Conservation (phyloP, 2,329 filamentous ascomycete species). For the Westerdykella sp. region DNA sequence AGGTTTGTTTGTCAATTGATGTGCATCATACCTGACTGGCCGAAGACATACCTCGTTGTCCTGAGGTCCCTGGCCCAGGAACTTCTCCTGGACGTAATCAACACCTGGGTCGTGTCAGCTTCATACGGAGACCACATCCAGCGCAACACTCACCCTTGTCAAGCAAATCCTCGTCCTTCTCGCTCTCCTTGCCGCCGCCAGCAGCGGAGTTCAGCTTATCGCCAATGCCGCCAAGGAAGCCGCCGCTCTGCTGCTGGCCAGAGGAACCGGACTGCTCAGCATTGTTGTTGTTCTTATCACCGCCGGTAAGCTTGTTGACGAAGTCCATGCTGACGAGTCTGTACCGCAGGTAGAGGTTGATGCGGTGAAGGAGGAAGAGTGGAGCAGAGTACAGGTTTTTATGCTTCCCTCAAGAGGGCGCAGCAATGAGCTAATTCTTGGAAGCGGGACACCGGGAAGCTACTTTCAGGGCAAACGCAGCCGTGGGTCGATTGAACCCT, state of each 20-base stretch:
- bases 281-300: constrained; percentile 27
- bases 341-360: too few relatives aligned
- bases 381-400: not conserved
- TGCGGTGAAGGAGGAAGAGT: too few relatives aligned
- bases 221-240: constrained; percentile 54
- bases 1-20: constrained; percentile 8
- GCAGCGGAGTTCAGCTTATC: constrained; percentile 66
- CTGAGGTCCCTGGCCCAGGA: constrained; percentile 65
- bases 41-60: constrained; percentile 40
- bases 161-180: constrained; percentile 76
- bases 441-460: not conserved
- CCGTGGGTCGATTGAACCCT: constrained; percentile 5
- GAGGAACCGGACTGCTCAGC: constrained; percentile 16
- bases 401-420: not conserved
- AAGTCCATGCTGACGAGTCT: constrained; percentile 39
- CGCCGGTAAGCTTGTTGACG: constrained; percentile 43
- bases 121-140: not conserved
- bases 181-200: constrained; percentile 65
- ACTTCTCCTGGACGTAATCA: constrained; percentile 71
- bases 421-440: constrained; percentile 5
- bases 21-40: not conserved
- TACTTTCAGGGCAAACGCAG: not conserved
- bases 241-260: constrained; percentile 36
- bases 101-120: constrained; percentile 49
- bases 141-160: constrained; percentile 60